phyloP scores from a whole-genome alignment of 306 rosid species.

The Datisca glomerata region DNA sequence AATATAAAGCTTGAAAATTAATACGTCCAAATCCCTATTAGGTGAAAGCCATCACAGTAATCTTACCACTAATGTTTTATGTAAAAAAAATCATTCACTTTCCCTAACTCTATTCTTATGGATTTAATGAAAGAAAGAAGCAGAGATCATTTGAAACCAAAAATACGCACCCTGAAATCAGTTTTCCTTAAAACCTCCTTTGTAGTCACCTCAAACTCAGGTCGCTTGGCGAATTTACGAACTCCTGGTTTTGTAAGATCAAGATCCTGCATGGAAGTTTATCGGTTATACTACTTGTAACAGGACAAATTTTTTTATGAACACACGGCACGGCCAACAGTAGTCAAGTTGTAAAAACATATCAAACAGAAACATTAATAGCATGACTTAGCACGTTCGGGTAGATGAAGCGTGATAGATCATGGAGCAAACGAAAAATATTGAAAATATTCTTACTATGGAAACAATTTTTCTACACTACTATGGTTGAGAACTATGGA shows the following conservation, averaged over 20 bases:
- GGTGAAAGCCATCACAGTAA: not conserved
- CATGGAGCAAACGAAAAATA: not conserved
- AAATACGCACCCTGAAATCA: slow-evolving; percentile 49
- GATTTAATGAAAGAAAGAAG: not conserved
- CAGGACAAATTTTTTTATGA: not conserved
- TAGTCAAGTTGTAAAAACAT: too few species aligned
- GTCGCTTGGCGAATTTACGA: slow-evolving; percentile 10
- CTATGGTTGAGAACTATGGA: too few species aligned
- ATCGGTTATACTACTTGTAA: slow-evolving; percentile 4
- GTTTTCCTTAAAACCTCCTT: slow-evolving; percentile 37
- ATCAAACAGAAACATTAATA: not conserved
- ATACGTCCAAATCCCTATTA: not conserved
- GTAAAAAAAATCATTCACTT: too few species aligned
- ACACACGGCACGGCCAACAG: not conserved
- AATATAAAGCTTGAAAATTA: not conserved
- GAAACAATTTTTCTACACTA: not conserved
- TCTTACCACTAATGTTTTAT: not conserved
- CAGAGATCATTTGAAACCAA: not conserved
- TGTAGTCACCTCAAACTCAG: slow-evolving; percentile 29
- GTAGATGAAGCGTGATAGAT: not conserved
- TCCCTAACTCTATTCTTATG: not conserved
- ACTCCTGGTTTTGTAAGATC: slow-evolving; percentile 30
- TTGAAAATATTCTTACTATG: not conserved
- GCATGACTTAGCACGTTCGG: not conserved
- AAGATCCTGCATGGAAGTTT: slow-evolving; percentile 35